These are phyloP conservation scores for Trichoderma cornu-damae DNA, from an alignment of 2,329 filamentous ascomycete genomes.

Conservation along the genomic window DNA sequence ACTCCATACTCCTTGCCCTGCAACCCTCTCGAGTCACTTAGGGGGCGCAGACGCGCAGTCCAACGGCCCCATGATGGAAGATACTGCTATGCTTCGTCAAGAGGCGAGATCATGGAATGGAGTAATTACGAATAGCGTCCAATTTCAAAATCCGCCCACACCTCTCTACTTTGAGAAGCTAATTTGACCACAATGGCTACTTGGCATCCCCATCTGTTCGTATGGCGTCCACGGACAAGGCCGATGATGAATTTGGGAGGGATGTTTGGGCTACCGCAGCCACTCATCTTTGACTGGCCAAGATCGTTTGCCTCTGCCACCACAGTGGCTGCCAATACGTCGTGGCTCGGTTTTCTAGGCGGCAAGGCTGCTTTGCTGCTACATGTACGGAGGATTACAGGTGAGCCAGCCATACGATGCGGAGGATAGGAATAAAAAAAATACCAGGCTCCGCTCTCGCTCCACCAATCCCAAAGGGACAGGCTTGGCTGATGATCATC, in stretches of 20 bases:
- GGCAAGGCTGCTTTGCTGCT: conserved; percentile 7
- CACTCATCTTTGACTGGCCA: conserved; percentile 14
- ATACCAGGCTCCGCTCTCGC: conserved; percentile 1
- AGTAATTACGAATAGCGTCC: conserved; percentile 1
- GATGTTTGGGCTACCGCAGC: conserved; percentile 11
- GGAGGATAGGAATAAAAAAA: conserved; percentile 9
- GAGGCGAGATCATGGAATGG: not conserved
- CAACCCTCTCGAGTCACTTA: conserved; percentile 53
- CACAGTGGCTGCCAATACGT: conserved; percentile 6
- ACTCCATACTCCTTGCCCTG: conserved; percentile 52
- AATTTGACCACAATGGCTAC: conserved; percentile 1
- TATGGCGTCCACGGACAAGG: conserved; percentile 1
- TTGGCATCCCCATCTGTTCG: conserved; percentile 1
- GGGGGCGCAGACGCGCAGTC: conserved; percentile 42
- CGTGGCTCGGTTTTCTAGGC: conserved; percentile 4
- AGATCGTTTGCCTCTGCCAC: conserved; percentile 3
- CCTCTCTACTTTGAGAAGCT: conserved; percentile 9
- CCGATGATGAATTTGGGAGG: not conserved
- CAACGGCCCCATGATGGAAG: not conserved
- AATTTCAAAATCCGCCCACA: not conserved
- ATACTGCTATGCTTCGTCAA: not conserved
- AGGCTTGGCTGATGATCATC: conserved; percentile 9
- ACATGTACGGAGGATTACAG: too few relatives aligned
- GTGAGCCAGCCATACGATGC: not conserved
- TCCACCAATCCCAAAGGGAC: conserved; percentile 2